Evolutionary conservation across 1,139 yeast genomes (phyloP).

Genomic region (Candida frijolesensis): DNA sequence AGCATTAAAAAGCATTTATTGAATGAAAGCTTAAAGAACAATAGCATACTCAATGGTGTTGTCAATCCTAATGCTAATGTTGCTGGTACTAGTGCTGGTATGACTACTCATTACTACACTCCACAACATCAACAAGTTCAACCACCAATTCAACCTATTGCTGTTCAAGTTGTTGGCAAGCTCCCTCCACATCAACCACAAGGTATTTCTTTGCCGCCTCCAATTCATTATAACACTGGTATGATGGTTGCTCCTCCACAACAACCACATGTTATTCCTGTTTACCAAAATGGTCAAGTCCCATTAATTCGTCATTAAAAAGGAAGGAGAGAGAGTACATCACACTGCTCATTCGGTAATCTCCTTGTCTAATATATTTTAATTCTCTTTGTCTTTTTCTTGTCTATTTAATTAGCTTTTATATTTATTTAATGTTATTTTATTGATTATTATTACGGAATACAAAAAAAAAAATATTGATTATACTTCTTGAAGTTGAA

Average conservation of each 20-base stretch:
- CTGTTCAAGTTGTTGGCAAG: not conserved
- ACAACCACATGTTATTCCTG: not conserved
- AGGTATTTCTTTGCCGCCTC: slow-evolving; percentile 20
- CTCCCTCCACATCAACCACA: not conserved
- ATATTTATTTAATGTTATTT: too few relatives aligned
- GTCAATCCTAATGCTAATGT: not conserved
- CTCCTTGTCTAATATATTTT: too few relatives aligned
- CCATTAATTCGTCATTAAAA: slow-evolving; percentile 22
- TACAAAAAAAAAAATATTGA: too few relatives aligned
- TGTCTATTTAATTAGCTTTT: too few relatives aligned
- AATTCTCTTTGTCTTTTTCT: too few relatives aligned
- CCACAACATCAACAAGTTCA: slow-evolving; percentile 6
- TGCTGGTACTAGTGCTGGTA: not conserved
- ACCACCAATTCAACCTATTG: slow-evolving; percentile 6
- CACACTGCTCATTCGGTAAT: too few relatives aligned
- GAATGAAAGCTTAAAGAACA: slow-evolving; percentile 15
- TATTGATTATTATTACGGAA: too few relatives aligned
- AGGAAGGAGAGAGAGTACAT: not conserved
- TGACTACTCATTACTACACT: slow-evolving; percentile 4
- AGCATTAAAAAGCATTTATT: slow-evolving; percentile 34
- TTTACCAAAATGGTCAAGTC: slow-evolving; percentile 16
- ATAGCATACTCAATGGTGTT: not conserved
- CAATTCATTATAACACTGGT: slow-evolving; percentile 12
- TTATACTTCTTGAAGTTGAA: too few relatives aligned
- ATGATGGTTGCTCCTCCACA: slow-evolving; percentile 4